Percentiles rank a stretch among this genome's conserved stretches.
phyloP scores from a whole-genome alignment of 2,329 filamentous ascomycete genomes.

The Bretziella fagacearum region DNA sequence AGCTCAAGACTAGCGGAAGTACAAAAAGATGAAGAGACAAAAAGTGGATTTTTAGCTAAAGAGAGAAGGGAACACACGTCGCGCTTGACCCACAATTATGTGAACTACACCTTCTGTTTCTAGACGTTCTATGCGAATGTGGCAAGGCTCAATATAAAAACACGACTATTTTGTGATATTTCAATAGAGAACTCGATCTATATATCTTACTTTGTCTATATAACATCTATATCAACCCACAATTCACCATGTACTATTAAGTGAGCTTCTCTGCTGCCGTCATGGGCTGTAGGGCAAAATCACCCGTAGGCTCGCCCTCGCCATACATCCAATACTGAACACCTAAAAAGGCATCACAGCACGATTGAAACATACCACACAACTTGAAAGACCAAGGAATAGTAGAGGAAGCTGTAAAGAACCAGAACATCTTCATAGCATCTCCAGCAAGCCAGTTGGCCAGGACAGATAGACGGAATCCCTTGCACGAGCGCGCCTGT shows the following conservation, averaged over 20 bases:
- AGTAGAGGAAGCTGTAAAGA: conserved; percentile 51
- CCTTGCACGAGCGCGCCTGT: conserved; percentile 52
- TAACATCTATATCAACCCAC: background rate
- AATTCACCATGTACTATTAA: background rate
- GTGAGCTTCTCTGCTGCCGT: conserved; percentile 12
- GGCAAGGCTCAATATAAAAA: background rate
- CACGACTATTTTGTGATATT: background rate
- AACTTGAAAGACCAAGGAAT: conserved; percentile 69
- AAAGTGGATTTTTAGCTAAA: background rate
- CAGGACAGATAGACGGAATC: conserved; percentile 60
- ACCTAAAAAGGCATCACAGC: conserved; percentile 58
- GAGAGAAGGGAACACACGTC: background rate
- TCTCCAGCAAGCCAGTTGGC: conserved; percentile 66
- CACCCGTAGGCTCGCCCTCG: conserved; percentile 9
- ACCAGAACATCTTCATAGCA: conserved; percentile 76
- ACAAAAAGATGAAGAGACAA: background rate
- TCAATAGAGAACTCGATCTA: background rate
- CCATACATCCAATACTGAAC: conserved; percentile 59
- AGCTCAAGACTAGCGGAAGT: too few relatives aligned
- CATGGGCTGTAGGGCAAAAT: conserved; percentile 14
- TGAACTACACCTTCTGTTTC: background rate
- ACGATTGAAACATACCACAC: conserved; percentile 65
- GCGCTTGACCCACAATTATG: background rate
- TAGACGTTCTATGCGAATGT: background rate
- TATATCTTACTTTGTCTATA: too few relatives aligned